phyloP scores from a whole-genome alignment of 768 basidiomycete species.

The Hirschioporus abietinus region DNA sequence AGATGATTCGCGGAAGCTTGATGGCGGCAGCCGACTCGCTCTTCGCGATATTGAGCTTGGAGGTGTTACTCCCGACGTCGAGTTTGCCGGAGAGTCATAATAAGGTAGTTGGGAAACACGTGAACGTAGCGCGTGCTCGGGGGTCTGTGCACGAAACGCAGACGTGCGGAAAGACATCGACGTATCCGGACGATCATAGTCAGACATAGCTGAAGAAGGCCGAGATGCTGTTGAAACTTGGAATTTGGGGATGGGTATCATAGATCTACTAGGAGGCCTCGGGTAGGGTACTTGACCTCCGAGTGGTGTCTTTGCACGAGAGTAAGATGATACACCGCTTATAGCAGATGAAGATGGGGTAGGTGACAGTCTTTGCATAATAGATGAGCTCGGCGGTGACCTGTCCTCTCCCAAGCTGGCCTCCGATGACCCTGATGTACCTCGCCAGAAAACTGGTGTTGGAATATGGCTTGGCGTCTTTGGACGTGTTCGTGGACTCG shows the following conservation, averaged over 20 bases:
- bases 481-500: slow-evolving; percentile 63
- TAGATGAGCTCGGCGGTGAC: slow-evolving; percentile 33
- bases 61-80: slow-evolving; percentile 24
- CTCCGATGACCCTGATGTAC: slow-evolving; percentile 39
- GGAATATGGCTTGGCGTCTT: slow-evolving; percentile 82
- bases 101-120: slow-evolving; percentile 55
- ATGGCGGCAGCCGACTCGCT: slow-evolving; percentile 54
- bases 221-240: slow-evolving; percentile 66
- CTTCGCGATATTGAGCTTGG: slow-evolving; percentile 33
- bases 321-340: slow-evolving; percentile 20
- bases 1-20: slow-evolving; percentile 66
- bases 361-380: slow-evolving; percentile 62
- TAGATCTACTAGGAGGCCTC: slow-evolving; percentile 77
- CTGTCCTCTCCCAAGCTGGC: slow-evolving; percentile 39
- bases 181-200: slow-evolving; percentile 50
- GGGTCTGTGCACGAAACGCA: slow-evolving; percentile 58
- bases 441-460: slow-evolving; percentile 46
- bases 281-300: slow-evolving; percentile 45
- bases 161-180: slow-evolving; percentile 40
- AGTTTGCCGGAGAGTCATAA: slow-evolving; percentile 31
- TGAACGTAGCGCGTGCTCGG: slow-evolving; percentile 57
- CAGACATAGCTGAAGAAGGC: slow-evolving; percentile 67
- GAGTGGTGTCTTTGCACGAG: slow-evolving; percentile 35
- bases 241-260: slow-evolving; percentile 75
- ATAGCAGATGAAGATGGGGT: slow-evolving; percentile 44